Evolutionary conservation across 768 basidiomycete genomes (phyloP).

Genomic region (Dendrothele bispora): DNA sequence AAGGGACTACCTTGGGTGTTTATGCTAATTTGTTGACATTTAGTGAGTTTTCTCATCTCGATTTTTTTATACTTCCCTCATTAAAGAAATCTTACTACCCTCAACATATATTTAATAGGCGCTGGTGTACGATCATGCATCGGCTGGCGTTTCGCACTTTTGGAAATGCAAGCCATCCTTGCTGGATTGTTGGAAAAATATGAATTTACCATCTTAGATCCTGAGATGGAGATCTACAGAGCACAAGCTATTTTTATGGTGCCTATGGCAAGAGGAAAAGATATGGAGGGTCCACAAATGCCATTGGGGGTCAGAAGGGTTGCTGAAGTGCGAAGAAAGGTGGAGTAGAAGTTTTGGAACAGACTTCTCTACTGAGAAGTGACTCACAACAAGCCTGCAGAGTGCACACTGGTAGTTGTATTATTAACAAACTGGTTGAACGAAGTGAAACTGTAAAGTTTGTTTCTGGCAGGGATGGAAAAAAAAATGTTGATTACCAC

Average conservation of each 20-base stretch:
- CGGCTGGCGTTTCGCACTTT: slow-evolving; percentile 23
- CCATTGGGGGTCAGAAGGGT: slow-evolving; percentile 7
- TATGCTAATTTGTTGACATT: slow-evolving; percentile 19
- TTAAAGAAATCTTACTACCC: not conserved
- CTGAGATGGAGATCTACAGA: not conserved
- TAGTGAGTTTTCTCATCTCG: not conserved
- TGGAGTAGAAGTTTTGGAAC: too few relatives aligned
- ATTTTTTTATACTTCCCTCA: not conserved
- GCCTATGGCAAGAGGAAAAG: not conserved
- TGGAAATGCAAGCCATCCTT: slow-evolving; percentile 45
- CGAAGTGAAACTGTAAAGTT: too few relatives aligned
- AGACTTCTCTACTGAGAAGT: too few relatives aligned
- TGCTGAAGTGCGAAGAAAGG: too few relatives aligned
- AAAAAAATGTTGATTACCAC: too few relatives aligned
- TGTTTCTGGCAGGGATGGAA: too few relatives aligned
- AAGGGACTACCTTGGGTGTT: slow-evolving; percentile 11
- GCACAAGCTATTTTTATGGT: not conserved
- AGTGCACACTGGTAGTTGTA: too few relatives aligned
- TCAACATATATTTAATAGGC: not conserved
- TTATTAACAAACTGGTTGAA: too few relatives aligned
- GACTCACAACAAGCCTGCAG: too few relatives aligned
- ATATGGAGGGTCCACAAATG: slow-evolving; percentile 3
- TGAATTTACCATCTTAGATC: slow-evolving; percentile 32
- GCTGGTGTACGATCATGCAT: slow-evolving; percentile 13
- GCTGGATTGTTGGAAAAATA: slow-evolving; percentile 38